Conservation (phyloP, 2,329 filamentous ascomycete genomes). For the Camptophora hylomeconis region DNA sequence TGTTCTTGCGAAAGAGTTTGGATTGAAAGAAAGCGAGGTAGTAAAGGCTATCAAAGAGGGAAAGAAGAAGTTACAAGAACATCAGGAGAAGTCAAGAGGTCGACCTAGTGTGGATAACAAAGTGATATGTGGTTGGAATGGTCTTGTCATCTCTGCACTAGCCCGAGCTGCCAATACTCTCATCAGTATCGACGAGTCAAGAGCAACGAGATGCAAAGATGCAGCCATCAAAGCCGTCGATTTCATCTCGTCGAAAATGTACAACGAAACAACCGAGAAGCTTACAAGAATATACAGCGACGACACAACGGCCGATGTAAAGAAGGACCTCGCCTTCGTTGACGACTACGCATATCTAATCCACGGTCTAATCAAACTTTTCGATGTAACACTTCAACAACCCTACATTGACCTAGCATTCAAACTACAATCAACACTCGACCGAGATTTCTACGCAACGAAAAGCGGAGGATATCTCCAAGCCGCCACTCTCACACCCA, state of each 20-base stretch:
- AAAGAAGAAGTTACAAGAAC: conserved; percentile 52
- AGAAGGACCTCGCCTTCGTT: conserved; percentile 61
- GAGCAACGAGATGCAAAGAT: conserved; percentile 47
- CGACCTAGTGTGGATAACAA: conserved; percentile 77
- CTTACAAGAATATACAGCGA: conserved; percentile 43
- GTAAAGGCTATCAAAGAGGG: conserved; percentile 53
- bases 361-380: conserved; percentile 69
- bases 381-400: conserved; percentile 68
- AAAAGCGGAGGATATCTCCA: conserved; percentile 22
- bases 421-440: conserved; percentile 61
- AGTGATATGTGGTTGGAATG: conserved; percentile 77
- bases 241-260: conserved; percentile 64
- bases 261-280: conserved; percentile 47
- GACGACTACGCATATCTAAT: conserved; percentile 92
- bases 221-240: conserved; percentile 55
- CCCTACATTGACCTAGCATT: conserved; percentile 69
- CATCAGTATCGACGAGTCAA: conserved; percentile 43
- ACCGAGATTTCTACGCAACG: conserved; percentile 62
- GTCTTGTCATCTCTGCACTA: conserved; percentile 73
- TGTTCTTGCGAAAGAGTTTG: conserved; percentile 63
- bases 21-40: conserved; percentile 56
- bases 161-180: conserved; percentile 60
- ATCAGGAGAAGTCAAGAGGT: conserved; percentile 61
- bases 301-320: conserved; percentile 5
- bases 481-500: conserved; percentile 22